A percentile compares a stretch with the other conserved stretches of the same genome.
These are phyloP conservation scores for Zygnema cylindricum DNA, from an alignment of 139 green algal species.

Conservation along the genomic window DNA sequence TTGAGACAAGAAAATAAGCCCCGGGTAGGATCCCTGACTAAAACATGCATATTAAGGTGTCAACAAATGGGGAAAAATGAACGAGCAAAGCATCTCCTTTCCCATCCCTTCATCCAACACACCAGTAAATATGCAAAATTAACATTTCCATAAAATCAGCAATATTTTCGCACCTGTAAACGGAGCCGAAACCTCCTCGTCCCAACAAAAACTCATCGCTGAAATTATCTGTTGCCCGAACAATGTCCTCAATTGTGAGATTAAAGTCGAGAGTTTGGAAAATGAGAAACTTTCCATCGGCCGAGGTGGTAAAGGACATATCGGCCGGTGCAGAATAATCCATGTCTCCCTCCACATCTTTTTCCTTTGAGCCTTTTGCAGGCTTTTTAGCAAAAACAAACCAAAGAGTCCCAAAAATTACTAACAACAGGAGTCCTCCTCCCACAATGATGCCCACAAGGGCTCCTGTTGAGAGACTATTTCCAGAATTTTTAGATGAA, in stretches of 20 bases:
- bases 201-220: constrained; percentile 16
- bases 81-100: background rate
- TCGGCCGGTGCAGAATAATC: too few relatives aligned
- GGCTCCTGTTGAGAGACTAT: constrained; percentile 6
- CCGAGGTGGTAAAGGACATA: background rate
- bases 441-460: constrained; percentile 28
- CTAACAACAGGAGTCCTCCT: background rate
- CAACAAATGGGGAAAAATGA: background rate
- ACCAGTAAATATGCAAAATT: too few relatives aligned
- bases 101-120: too few relatives aligned
- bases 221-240: constrained; percentile 26
- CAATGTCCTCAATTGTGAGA: constrained; percentile 14
- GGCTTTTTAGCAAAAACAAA: background rate
- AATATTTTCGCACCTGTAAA: constrained; percentile 18
- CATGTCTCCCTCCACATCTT: background rate
- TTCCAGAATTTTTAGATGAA: background rate
- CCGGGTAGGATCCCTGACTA: background rate
- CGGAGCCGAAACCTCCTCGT: constrained; percentile 2
- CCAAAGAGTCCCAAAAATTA: background rate
- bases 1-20: background rate
- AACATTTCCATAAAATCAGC: too few relatives aligned
- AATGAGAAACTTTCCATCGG: background rate
- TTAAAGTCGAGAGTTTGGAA: constrained; percentile 14
- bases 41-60: too few relatives aligned
- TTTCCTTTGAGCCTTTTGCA: background rate